A percentile compares a stretch with the other conserved stretches of the same genome.
These are phyloP conservation scores for Acmispon strigosus DNA, from an alignment of 306 rosid genomes.

Conservation along the genomic window DNA sequence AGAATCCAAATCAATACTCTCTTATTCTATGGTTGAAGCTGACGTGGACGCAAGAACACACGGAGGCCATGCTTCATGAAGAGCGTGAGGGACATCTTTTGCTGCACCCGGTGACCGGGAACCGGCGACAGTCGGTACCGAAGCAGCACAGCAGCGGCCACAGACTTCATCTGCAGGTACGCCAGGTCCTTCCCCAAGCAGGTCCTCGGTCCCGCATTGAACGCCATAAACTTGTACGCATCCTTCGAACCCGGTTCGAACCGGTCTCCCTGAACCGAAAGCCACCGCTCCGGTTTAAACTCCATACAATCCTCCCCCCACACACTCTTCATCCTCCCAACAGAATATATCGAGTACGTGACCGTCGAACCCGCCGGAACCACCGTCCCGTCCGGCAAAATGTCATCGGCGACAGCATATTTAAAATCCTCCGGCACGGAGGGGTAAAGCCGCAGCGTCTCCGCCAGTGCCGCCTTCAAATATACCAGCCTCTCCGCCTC, in stretches of 20 bases:
- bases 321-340: constrained; percentile 77
- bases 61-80: constrained; percentile 86
- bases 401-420: constrained; percentile 59
- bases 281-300: constrained; percentile 89
- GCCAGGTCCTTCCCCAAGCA: constrained; percentile 96
- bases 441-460: constrained; percentile 76
- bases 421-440: constrained; percentile 89
- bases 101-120: constrained; percentile 80
- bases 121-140: constrained; percentile 66
- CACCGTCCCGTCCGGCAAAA: constrained; percentile 75
- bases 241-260: constrained; percentile 84
- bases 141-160: constrained; percentile 76
- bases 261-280: constrained; percentile 43
- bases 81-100: constrained; percentile 84
- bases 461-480: constrained; percentile 73
- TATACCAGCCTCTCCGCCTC: constrained; percentile 71
- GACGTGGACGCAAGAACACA: constrained; percentile 62
- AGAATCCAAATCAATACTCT: too few species aligned
- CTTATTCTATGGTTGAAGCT: constrained; percentile 38
- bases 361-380: constrained; percentile 91
- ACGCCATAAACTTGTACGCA: constrained; percentile 69
- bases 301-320: constrained; percentile 97
- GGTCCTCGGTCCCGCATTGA: constrained; percentile 91
- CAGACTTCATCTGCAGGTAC: constrained; percentile 91
- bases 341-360: constrained; percentile 85